These are phyloP conservation scores for Ogataea neopini DNA, from an alignment of 805 yeast genomes.

Conservation along the genomic window DNA sequence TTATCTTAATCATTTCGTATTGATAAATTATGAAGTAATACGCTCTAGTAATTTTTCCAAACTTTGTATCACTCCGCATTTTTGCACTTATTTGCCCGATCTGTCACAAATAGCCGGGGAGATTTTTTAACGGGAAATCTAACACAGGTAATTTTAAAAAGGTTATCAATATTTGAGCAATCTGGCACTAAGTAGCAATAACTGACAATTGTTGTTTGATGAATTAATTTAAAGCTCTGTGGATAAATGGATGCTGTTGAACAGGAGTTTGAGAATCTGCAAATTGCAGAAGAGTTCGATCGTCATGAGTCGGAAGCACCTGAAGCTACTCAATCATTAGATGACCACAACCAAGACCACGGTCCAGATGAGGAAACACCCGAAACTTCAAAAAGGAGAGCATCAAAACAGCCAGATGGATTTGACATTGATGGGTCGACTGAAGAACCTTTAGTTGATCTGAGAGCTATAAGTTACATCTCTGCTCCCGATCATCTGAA, in stretches of 20 bases:
- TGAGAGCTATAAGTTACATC: conserved; percentile 27
- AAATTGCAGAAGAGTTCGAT: conserved; percentile 7
- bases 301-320: conserved; percentile 5
- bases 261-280: conserved; percentile 3
- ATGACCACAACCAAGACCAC: not conserved
- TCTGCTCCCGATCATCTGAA: conserved; percentile 33
- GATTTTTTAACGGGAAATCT: not conserved
- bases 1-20: not conserved
- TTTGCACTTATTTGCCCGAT: conserved; percentile 6
- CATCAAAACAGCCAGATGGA: conserved; percentile 8
- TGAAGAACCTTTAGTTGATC: conserved; percentile 24
- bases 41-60: not conserved
- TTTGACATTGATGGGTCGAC: conserved; percentile 12
- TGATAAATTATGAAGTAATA: no score
- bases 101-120: conserved; percentile 7
- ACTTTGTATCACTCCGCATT: not conserved
- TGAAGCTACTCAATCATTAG: conserved; percentile 5
- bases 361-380: no score
- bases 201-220: no score
- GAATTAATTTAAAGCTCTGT: not conserved
- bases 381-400: not conserved
- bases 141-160: no score
- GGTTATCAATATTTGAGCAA: not conserved
- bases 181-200: no score
- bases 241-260: conserved; percentile 4